Base-by-base conservation (phyloP, 2,329 filamentous ascomycete genomes). In the Cadophora luteo-olivacea region DNA sequence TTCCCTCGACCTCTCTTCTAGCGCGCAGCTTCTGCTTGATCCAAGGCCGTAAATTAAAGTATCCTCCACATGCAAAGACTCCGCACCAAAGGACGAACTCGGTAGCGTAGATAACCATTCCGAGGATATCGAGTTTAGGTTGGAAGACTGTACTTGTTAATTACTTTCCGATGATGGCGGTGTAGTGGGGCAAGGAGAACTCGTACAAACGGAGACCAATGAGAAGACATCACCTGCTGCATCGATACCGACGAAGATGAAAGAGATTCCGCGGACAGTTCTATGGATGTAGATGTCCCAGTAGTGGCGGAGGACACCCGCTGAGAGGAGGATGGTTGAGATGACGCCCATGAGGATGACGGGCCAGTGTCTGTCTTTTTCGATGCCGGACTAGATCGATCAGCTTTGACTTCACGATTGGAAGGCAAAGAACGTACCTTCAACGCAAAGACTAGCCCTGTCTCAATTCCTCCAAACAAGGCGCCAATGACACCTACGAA, bases 171-270 rank as follows among this genome's bases (percentile, higher is more conserved):
- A 11, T 36, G 33, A 36, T 6, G 11, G 33, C 11, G 33, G 33
- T 36, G 33, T 19, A 29, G 7, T 12, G 24, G 16, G 12, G 52
- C 25, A 11, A 8, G 32, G 19, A 48, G 38, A 38, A 9, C 22
- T 78, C 79, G 68, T 70, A 82, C 80, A 80, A 19, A 92, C 81
- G 0, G 89, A 90, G 2, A 89, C 76, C 0, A 92, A 79, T 0
- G 89, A 92, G 65, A 89, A 89, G 3, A 92, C 76, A 76, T 92
- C 90, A 0, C 90, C 90, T 0, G 87, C 82, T 0, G 89, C 90
- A 78, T 92, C 90, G 54, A 92, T 90, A 1, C 82, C 87, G 0
- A 91, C 89, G 72, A 93, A 93, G 2, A 91, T 80, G 77, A 92
- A 92, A 0, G 89, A 91, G 49, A 92, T 92, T 8, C 90, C 90